These are phyloP conservation scores for Trypanosoma platydactyli DNA, from an alignment of 208 protist species.

Conservation along the genomic window DNA sequence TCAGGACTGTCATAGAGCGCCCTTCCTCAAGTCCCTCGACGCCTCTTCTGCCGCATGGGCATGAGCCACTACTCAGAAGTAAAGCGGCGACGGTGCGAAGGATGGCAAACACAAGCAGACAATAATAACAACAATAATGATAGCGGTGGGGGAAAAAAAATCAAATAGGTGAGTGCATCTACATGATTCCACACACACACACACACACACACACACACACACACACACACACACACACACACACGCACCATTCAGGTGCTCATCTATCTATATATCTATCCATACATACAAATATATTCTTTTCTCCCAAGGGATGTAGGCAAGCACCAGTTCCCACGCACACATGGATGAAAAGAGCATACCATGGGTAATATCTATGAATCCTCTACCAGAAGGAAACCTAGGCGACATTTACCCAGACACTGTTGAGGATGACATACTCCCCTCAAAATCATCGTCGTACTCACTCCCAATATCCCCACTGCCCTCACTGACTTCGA, in stretches of 20 bases:
- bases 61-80: too few relatives aligned
- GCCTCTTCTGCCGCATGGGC: too few relatives aligned
- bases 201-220: too few relatives aligned
- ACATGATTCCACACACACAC: neutral
- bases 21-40: neutral
- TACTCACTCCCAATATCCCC: constrained; percentile 16
- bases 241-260: too few relatives aligned
- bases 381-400: neutral
- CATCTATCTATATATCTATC: too few relatives aligned
- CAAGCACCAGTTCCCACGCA: too few relatives aligned
- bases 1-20: too few relatives aligned
- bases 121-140: constrained; percentile 13
- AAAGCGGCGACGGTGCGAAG: neutral
- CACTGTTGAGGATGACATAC: constrained; percentile 12
- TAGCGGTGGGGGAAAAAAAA: constrained; percentile 7
- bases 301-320: too few relatives aligned
- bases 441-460: constrained; percentile 36
- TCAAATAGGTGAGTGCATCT: neutral
- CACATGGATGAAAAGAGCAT: too few relatives aligned
- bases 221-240: too few relatives aligned
- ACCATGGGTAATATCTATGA: too few relatives aligned
- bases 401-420: constrained; percentile 37
- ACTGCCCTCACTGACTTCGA: neutral
- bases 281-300: neutral
- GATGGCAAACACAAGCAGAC: neutral